Percentiles rank a stretch among this genome's conserved stretches.
These are phyloP conservation scores for Microbotryum violaceum DNA, from an alignment of 1,284 basidiomycete genomes.

Conservation along the genomic window DNA sequence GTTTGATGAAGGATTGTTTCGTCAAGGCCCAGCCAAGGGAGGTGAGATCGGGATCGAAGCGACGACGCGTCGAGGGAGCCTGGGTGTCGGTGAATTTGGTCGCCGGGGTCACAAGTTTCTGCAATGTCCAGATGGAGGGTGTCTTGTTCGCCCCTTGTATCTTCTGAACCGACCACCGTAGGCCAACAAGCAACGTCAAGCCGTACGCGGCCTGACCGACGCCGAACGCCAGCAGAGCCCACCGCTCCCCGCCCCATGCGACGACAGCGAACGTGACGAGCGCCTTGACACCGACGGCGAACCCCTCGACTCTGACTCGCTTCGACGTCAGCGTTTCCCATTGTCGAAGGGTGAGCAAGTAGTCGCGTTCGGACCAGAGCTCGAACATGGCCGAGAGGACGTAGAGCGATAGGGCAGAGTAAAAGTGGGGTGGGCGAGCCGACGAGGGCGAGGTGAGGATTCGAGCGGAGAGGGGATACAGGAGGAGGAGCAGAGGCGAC, in stretches of 20 bases:
- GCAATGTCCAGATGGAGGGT: constrained; percentile 23
- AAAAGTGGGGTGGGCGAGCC: constrained; percentile 48
- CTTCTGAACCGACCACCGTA: constrained; percentile 37
- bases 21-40: constrained; percentile 59
- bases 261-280: constrained; percentile 60
- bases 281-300: constrained; percentile 67
- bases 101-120: constrained; percentile 12
- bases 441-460: constrained; percentile 46
- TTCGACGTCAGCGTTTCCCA: constrained; percentile 23
- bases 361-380: constrained; percentile 71
- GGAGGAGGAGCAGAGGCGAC: constrained; percentile 47
- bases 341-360: constrained; percentile 49
- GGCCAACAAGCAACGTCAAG: constrained; percentile 40
- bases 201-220: constrained; percentile 68
- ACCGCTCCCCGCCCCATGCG: constrained; percentile 45
- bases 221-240: constrained; percentile 71
- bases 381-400: constrained; percentile 65
- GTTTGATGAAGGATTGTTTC: constrained; percentile 79
- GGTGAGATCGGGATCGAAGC: constrained; percentile 46
- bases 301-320: constrained; percentile 53
- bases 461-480: constrained; percentile 49
- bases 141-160: not conserved
- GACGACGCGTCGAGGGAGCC: no score
- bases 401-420: constrained; percentile 58
- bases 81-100: not conserved